Percentiles rank a stretch among this genome's conserved stretches.
These are phyloP conservation scores for Stylonectria norvegica DNA, from an alignment of 2,329 filamentous ascomycete genomes.

Conservation along the genomic window DNA sequence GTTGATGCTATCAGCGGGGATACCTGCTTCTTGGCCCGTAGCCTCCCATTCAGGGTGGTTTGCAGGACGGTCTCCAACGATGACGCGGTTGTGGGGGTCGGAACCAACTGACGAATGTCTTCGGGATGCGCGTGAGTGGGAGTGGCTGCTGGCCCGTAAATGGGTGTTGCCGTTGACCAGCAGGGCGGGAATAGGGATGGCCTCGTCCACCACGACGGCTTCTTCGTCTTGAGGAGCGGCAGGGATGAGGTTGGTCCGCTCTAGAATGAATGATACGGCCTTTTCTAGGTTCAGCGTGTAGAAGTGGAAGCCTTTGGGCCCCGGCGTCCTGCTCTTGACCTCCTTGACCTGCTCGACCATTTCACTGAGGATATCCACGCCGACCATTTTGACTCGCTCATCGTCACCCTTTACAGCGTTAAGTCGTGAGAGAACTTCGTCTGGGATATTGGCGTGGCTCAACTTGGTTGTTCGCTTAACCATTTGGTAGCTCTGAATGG, in stretches of 20 bases:
- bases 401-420: constrained; percentile 75
- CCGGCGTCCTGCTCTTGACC: constrained; percentile 53
- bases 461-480: constrained; percentile 91
- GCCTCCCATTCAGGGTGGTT: constrained; percentile 66
- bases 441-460: constrained; percentile 80
- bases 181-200: constrained; percentile 25
- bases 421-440: constrained; percentile 64
- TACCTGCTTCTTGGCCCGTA: constrained; percentile 70
- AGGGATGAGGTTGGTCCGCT: constrained; percentile 80
- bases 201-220: constrained; percentile 46
- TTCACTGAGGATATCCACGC: constrained; percentile 79
- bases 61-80: constrained; percentile 64
- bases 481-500: constrained; percentile 96
- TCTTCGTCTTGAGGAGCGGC: constrained; percentile 52
- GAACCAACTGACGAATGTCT: constrained; percentile 78
- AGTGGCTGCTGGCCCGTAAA: constrained; percentile 31
- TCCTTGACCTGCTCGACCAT: constrained; percentile 75
- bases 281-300: constrained; percentile 97
- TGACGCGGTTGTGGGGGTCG: constrained; percentile 81
- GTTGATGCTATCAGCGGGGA: constrained; percentile 72
- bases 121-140: constrained; percentile 42
- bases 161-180: constrained; percentile 49
- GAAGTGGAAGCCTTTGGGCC: constrained; percentile 85
- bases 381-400: constrained; percentile 74
- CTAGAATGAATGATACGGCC: constrained; percentile 87